Evolutionary conservation across 176 grass and related monocot genomes (phyloP).

Genomic region (Zea luxurians): DNA sequence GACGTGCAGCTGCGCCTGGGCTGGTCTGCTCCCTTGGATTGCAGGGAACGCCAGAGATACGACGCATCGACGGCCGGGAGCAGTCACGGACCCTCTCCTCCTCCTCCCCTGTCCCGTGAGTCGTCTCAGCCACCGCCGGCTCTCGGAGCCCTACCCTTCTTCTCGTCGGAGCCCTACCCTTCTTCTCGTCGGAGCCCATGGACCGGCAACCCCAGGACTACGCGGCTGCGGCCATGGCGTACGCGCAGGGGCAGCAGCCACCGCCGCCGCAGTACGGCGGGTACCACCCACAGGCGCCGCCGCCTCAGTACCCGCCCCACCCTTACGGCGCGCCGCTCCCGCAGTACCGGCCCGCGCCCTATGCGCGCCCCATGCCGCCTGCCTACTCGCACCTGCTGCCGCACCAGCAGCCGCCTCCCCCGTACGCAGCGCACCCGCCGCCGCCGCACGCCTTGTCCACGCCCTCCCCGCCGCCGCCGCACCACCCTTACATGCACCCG

Average conservation of each 20-base stretch:
- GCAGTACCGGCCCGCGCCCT: conserved; percentile 67
- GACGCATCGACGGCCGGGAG: too few species aligned
- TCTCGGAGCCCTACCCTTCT: conserved; percentile 18
- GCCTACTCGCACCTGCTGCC: conserved; percentile 57
- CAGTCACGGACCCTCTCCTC: background rate
- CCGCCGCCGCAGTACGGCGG: conserved; percentile 64
- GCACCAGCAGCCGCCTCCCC: conserved; percentile 47
- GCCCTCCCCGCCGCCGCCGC: conserved; percentile 37
- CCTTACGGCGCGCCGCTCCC: conserved; percentile 55
- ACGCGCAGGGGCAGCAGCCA: conserved; percentile 73
- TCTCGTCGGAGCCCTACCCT: background rate
- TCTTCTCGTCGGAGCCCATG: conserved; percentile 44
- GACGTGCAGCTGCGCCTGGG: too few species aligned
- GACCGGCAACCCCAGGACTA: conserved; percentile 85
- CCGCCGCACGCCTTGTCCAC: conserved; percentile 54
- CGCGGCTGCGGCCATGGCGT: conserved; percentile 74
- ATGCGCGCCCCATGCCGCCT: conserved; percentile 55
- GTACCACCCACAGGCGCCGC: conserved; percentile 70
- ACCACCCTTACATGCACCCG: conserved; percentile 59
- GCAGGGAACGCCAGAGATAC: too few species aligned
- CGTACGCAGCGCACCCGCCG: conserved; percentile 42
- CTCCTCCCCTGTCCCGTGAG: background rate
- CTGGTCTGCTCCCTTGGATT: too few species aligned
- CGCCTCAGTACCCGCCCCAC: conserved; percentile 64
- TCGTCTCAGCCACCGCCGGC: conserved; percentile 35